These are phyloP conservation scores for Zymoseptoria ardabiliae DNA, from an alignment of 2,329 filamentous ascomycete species.

Conservation along the genomic window DNA sequence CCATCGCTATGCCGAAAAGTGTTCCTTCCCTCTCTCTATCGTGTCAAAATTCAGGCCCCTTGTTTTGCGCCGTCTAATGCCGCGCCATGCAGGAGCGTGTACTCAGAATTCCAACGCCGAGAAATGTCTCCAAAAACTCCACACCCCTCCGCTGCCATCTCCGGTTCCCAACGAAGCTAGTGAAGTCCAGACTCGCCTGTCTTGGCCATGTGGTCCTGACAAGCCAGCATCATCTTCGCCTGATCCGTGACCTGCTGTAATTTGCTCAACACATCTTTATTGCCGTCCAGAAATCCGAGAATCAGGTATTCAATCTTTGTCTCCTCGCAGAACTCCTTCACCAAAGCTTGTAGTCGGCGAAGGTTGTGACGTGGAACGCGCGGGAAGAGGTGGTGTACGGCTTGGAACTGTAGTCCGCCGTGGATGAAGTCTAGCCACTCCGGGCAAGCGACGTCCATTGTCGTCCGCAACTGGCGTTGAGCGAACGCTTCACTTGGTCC, in stretches of 20 bases:
- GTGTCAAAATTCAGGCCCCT: neutral
- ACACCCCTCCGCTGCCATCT: neutral
- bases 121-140: neutral
- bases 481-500: conserved; percentile 60
- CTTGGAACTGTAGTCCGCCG: conserved; percentile 66
- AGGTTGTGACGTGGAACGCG: conserved; percentile 63
- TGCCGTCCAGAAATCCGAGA: conserved; percentile 56
- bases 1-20: neutral
- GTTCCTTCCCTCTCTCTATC: neutral
- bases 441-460: conserved; percentile 68
- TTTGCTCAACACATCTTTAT: conserved; percentile 48
- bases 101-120: neutral
- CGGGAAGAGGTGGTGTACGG: conserved; percentile 63
- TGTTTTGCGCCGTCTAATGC: neutral
- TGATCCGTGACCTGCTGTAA: conserved; percentile 55
- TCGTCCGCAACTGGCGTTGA: conserved; percentile 62
- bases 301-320: conserved; percentile 56
- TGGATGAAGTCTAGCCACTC: conserved; percentile 66
- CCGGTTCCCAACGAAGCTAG: neutral
- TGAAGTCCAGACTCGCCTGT: conserved; percentile 26
- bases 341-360: conserved; percentile 51
- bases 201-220: conserved; percentile 37
- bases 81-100: neutral
- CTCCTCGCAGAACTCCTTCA: conserved; percentile 58
- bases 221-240: conserved; percentile 52